These are phyloP conservation scores for Oldenlandia corymbosa DNA, from an alignment of 257 asterid species.

Conservation along the genomic window DNA sequence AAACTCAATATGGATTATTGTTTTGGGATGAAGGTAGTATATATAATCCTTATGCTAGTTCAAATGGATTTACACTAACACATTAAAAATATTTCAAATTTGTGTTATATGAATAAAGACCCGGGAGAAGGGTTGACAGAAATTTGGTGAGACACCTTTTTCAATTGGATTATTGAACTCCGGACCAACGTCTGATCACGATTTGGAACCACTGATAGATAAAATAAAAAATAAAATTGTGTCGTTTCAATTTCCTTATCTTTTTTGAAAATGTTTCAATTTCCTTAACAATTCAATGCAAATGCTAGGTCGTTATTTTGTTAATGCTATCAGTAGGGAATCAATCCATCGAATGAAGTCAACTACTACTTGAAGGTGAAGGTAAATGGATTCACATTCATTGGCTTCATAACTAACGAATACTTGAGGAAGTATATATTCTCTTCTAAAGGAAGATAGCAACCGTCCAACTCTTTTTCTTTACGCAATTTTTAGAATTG, in stretches of 20 bases:
- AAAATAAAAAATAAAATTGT: background rate
- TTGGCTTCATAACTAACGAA: background rate
- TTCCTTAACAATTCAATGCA: background rate
- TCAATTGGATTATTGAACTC: background rate
- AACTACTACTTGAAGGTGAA: background rate
- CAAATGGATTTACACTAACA: no score
- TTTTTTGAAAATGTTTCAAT: no score
- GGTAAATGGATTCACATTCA: background rate
- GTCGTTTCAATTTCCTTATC: background rate
- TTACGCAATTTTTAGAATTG: no score
- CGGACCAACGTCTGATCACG: constrained; percentile 1
- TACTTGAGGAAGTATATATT: background rate
- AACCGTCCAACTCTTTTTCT: no score
- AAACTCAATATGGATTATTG: no score
- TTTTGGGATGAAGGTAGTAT: no score
- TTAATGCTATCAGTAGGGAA: background rate
- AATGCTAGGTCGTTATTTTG: background rate
- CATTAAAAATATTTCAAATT: no score
- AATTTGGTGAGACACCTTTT: background rate
- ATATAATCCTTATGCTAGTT: no score
- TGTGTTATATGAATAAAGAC: no score
- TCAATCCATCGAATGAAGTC: background rate
- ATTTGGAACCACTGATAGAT: background rate
- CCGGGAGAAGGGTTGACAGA: no score
- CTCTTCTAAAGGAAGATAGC: no score